Evolutionary conservation across 768 basidiomycete species (phyloP).

Genomic region (Kwoniella dendrophila): DNA sequence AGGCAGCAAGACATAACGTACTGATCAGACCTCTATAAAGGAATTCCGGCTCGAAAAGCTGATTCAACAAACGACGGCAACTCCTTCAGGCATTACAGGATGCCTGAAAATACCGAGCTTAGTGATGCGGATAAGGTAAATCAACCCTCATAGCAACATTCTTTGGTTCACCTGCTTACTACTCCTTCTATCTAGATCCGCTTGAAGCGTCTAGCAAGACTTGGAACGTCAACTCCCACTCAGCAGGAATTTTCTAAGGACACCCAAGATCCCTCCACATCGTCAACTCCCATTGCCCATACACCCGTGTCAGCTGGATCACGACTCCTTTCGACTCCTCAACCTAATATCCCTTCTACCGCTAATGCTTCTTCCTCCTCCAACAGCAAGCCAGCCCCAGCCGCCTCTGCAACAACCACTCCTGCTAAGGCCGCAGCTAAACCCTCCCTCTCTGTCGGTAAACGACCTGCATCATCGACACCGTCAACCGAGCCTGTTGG

Average conservation of each 20-base stretch:
- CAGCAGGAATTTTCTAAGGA: conserved; percentile 41
- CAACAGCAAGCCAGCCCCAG: conserved; percentile 7
- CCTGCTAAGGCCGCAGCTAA: conserved; percentile 13
- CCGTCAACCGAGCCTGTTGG: conserved; percentile 51
- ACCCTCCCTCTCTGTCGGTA: conserved; percentile 18
- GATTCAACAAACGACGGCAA: too few species aligned
- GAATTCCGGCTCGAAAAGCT: too few species aligned
- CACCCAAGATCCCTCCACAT: conserved; percentile 34
- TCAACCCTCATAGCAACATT: too few species aligned
- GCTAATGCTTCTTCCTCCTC: conserved; percentile 2
- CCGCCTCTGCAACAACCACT: conserved; percentile 1
- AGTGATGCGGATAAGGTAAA: conserved; percentile 48
- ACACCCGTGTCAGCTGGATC: conserved; percentile 24
- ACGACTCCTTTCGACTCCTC: conserved; percentile 27
- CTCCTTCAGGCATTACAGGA: too few species aligned
- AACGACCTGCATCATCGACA: conserved; percentile 30
- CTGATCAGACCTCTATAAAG: too few species aligned
- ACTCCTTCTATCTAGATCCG: conserved; percentile 70
- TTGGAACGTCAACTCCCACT: conserved; percentile 57
- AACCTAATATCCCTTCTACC: conserved; percentile 4
- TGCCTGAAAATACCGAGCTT: conserved; percentile 30
- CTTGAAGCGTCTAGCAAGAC: conserved; percentile 83
- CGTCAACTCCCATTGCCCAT: conserved; percentile 19
- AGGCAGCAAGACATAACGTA: too few species aligned
- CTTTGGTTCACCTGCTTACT: too few species aligned